A percentile compares a stretch with the other conserved stretches of the same genome.
Evolutionary conservation across 1,284 basidiomycete genomes (phyloP).

Genomic region (Porogramme epimiltina): DNA sequence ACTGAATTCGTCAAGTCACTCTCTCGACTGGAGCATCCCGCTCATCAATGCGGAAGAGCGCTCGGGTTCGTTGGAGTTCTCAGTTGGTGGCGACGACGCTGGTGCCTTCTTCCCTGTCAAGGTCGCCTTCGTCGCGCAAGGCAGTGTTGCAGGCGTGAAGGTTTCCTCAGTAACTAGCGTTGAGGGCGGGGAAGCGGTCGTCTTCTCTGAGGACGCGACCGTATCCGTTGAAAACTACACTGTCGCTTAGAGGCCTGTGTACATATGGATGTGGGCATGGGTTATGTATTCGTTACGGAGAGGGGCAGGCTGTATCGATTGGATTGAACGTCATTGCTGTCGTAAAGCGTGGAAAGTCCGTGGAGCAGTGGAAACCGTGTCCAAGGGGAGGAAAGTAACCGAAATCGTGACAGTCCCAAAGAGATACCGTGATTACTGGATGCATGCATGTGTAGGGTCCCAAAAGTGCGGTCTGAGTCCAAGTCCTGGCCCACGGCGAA

Average conservation of each 20-base stretch:
- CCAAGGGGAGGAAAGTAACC: too few species aligned
- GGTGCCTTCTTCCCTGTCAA: conserved; percentile 93
- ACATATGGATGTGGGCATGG: neutral
- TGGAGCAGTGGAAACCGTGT: too few species aligned
- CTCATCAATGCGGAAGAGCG: conserved; percentile 59
- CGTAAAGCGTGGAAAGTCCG: too few species aligned
- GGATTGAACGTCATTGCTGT: too few species aligned
- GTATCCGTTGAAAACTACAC: conserved; percentile 74
- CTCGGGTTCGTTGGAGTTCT: conserved; percentile 87
- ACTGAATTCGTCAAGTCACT: conserved; percentile 76
- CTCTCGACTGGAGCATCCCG: conserved; percentile 84
- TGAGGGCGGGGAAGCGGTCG: conserved; percentile 59
- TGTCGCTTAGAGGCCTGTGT: conserved; percentile 27
- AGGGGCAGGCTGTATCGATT: conserved; percentile 18
- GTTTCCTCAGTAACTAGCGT: conserved; percentile 60
- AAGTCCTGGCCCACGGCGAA: neutral
- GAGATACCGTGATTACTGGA: neutral
- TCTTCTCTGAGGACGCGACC: conserved; percentile 81
- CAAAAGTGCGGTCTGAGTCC: too few species aligned
- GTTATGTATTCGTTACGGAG: conserved; percentile 17
- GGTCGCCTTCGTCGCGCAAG: conserved; percentile 80
- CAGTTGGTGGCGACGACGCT: conserved; percentile 80
- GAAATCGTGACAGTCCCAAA: too few species aligned
- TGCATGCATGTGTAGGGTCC: too few species aligned
- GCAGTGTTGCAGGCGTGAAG: conserved; percentile 74